Conservation (phyloP, 306 rosid species). For the Trifolium dubium region DNA sequence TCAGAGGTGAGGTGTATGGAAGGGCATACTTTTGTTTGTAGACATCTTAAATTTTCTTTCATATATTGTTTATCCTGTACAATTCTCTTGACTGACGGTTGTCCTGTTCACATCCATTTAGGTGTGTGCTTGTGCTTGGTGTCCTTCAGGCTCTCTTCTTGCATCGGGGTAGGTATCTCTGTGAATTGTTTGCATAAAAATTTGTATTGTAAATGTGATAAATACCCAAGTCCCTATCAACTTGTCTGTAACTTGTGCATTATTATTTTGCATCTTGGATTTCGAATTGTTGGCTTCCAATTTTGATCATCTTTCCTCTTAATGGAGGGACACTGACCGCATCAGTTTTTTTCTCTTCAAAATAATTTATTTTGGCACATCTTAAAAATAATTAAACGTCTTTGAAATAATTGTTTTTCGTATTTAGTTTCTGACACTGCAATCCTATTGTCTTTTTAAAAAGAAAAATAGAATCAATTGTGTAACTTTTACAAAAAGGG, state of each 20-base stretch:
- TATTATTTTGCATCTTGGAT: constrained; percentile 30
- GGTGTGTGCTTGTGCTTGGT: constrained; percentile 99
- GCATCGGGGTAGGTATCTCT: constrained; percentile 82
- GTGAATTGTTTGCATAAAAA: constrained; percentile 34
- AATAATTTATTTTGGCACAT: no score
- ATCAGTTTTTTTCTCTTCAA: constrained; percentile 21
- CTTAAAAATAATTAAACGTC: not conserved
- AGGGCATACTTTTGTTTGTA: constrained; percentile 59
- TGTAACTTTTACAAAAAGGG: constrained; percentile 1
- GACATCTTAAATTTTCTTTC: not conserved
- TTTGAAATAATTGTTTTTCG: constrained; percentile 13
- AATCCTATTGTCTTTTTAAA: not conserved
- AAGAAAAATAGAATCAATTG: not conserved
- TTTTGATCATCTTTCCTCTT: constrained; percentile 31
- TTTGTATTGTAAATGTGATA: constrained; percentile 20
- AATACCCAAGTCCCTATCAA: constrained; percentile 2
- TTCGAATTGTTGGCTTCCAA: constrained; percentile 12
- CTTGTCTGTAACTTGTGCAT: constrained; percentile 4
- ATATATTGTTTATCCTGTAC: constrained; percentile 27
- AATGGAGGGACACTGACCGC: not conserved
- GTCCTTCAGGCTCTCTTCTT: constrained; percentile 91
- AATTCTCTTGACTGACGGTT: constrained; percentile 38
- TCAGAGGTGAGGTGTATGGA: constrained; percentile 86
- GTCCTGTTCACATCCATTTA: constrained; percentile 49
- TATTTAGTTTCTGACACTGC: constrained; percentile 21